Conservation (phyloP, 495 filamentous ascomycete species). For the Trichocladium antarcticum region DNA sequence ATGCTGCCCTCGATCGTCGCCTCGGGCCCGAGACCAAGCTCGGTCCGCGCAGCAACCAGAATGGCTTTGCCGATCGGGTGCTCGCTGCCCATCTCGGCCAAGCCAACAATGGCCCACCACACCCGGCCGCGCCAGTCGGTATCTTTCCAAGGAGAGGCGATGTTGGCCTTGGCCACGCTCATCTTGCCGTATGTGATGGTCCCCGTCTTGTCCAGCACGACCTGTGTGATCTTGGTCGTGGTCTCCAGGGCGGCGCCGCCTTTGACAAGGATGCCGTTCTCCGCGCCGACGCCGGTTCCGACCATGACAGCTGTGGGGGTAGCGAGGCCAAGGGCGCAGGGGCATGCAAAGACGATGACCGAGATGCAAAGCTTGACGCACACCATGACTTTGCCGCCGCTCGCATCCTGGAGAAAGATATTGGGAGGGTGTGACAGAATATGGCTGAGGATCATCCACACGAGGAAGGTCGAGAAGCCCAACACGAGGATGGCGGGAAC, state of each 20-base stretch:
- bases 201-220: slow-evolving; percentile 99
- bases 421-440: slow-evolving; percentile 67
- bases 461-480: slow-evolving; percentile 73
- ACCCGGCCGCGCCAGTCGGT: slow-evolving; percentile 58
- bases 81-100: slow-evolving; percentile 87
- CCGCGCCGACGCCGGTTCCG: slow-evolving; percentile 91
- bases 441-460: slow-evolving; percentile 94
- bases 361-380: slow-evolving; percentile 97
- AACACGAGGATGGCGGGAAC: slow-evolving; percentile 81
- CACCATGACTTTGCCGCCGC: slow-evolving; percentile 87
- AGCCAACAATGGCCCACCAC: slow-evolving; percentile 92
- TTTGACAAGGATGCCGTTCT: slow-evolving; percentile 93
- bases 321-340: slow-evolving; percentile 85
- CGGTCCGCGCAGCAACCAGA: slow-evolving; percentile 54
- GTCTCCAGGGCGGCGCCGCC: slow-evolving; percentile 88
- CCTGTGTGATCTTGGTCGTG: slow-evolving; percentile 78
- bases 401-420: slow-evolving; percentile 70
- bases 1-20: slow-evolving; percentile 69
- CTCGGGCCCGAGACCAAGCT: slow-evolving; percentile 61
- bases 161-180: slow-evolving; percentile 63
- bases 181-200: slow-evolving; percentile 92
- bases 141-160: slow-evolving; percentile 56
- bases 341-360: slow-evolving; percentile 96
- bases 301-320: slow-evolving; percentile 99
- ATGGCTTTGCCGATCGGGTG: slow-evolving; percentile 90